phyloP scores from a whole-genome alignment of 805 yeast genomes.

The Candida broadrunensis region DNA sequence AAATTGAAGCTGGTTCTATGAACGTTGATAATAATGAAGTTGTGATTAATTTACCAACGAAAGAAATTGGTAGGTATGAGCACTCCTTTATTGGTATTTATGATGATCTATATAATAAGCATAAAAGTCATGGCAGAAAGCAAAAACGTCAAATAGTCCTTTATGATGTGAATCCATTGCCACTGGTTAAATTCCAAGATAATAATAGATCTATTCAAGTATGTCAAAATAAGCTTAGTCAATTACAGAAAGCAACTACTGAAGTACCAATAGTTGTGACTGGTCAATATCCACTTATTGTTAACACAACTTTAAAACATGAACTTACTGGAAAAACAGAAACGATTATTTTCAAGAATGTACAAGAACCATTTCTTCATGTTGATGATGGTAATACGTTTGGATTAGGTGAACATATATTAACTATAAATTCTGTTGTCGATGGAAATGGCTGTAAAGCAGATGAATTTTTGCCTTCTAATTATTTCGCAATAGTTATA shows the following conservation, averaged over 20 bases:
- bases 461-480: conserved; percentile 32
- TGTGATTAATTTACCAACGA: conserved; percentile 38
- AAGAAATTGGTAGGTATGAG: conserved; percentile 55
- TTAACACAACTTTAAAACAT: conserved; percentile 58
- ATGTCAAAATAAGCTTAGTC: conserved; percentile 34
- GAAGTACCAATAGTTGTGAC: conserved; percentile 49
- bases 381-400: conserved; percentile 41
- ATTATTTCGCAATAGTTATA: conserved; percentile 54
- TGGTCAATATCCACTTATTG: conserved; percentile 62
- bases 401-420: conserved; percentile 65
- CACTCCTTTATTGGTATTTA: conserved; percentile 60
- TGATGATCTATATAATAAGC: conserved; percentile 57
- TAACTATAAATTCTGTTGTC: conserved; percentile 53
- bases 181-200: conserved; percentile 51
- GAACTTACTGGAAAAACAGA: conserved; percentile 52
- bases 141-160: conserved; percentile 14
- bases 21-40: conserved; percentile 24
- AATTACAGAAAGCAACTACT: conserved; percentile 20
- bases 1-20: conserved; percentile 30
- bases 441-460: conserved; percentile 73
- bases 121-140: conserved; percentile 18
- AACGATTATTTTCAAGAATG: conserved; percentile 6
- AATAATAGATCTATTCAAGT: conserved; percentile 47
- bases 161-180: conserved; percentile 56
- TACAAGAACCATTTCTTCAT: conserved; percentile 3